Conservation (phyloP, 495 filamentous ascomycete genomes). For the Clohesyomyces aquaticus region DNA sequence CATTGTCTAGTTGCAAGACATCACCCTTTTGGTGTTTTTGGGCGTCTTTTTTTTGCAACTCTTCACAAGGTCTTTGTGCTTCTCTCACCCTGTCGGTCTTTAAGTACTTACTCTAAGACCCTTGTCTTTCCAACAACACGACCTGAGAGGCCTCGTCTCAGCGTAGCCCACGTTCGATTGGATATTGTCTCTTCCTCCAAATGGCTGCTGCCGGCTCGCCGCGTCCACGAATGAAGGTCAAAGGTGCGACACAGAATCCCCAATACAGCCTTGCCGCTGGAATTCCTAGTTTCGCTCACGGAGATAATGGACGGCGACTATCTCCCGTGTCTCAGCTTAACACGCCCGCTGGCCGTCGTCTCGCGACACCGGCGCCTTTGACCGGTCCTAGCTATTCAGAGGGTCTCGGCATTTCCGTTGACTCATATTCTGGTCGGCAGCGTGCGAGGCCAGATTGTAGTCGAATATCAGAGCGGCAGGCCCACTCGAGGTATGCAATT, state of each 20-base stretch:
- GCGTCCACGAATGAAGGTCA: conserved; percentile 3
- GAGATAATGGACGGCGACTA: conserved; percentile 3
- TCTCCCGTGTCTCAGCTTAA: conserved; percentile 23
- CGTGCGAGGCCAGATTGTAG: neutral
- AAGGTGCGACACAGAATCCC: conserved; percentile 12
- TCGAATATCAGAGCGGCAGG: neutral
- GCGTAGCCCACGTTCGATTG: too few relatives aligned
- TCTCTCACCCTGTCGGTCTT: too few relatives aligned
- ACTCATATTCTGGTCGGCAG: neutral
- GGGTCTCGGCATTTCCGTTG: neutral
- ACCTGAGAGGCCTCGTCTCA: too few relatives aligned
- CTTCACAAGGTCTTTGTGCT: too few relatives aligned
- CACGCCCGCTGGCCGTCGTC: conserved; percentile 11
- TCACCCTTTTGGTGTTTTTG: too few relatives aligned
- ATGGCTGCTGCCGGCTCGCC: too few relatives aligned
- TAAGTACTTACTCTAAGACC: too few relatives aligned
- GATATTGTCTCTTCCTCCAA: too few relatives aligned
- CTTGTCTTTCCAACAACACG: too few relatives aligned
- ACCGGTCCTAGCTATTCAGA: neutral
- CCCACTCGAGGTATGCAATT: neutral
- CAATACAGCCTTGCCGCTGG: conserved; percentile 17
- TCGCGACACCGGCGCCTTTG: neutral
- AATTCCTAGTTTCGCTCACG: neutral
- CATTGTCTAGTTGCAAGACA: neutral
- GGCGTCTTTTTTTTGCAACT: too few relatives aligned